Evolutionary conservation across 2,329 filamentous ascomycete genomes (phyloP).

Genomic region (Samsoniella hepiali): DNA sequence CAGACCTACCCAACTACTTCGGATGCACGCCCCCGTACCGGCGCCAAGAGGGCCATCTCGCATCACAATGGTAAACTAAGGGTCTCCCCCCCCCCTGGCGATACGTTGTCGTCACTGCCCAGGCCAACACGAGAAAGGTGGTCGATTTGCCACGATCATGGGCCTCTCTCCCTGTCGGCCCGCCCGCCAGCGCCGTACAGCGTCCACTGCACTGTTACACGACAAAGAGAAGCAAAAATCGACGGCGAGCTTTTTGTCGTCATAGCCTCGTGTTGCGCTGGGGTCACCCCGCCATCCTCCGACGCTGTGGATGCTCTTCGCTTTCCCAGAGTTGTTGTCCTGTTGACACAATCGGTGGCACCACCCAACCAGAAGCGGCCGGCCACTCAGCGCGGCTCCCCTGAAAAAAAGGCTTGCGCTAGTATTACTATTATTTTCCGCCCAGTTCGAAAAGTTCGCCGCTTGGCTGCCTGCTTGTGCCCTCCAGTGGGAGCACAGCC

Average conservation of each 20-base stretch:
- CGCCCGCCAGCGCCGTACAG: neutral
- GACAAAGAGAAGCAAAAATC: neutral
- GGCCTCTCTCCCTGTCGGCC: neutral
- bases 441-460: neutral
- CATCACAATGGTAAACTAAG: neutral
- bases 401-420: neutral
- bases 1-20: neutral
- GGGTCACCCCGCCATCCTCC: neutral
- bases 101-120: neutral
- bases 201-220: neutral
- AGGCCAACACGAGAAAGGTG: slow-evolving; percentile 10
- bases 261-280: slow-evolving; percentile 8
- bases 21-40: neutral
- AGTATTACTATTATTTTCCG: neutral
- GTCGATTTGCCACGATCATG: neutral
- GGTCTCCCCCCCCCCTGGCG: neutral
- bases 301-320: neutral
- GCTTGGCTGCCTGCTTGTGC: neutral
- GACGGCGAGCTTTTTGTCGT: neutral
- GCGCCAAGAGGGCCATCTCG: neutral
- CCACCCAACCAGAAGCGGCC: too few relatives aligned
- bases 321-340: neutral
- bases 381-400: neutral
- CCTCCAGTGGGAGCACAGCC: slow-evolving; percentile 1
- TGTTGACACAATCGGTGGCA: neutral